Evolutionary conservation across 495 filamentous ascomycete species (phyloP), one percentile per base, ranked within the genome.

Genomic region (Penicillium goetzii): DNA sequence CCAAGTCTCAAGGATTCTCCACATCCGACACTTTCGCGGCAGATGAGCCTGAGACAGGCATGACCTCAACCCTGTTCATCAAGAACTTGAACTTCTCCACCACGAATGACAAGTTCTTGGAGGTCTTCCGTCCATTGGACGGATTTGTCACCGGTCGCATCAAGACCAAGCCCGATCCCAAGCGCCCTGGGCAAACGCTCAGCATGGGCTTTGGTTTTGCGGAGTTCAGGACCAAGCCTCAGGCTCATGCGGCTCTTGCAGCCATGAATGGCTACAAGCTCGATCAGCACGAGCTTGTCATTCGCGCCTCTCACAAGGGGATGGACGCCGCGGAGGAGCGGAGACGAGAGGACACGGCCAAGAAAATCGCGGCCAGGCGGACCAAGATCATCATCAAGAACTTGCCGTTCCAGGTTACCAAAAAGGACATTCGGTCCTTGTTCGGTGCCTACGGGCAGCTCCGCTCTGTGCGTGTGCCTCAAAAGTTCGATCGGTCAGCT

Each of bases 351-450:
- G 93, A 97, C 67, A 85, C 84, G 21, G 87, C 87, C 59, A 95
- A 92, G 81, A 92, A 90, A 73, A 72, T 85, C 17, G 85, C 88
- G 4, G 85, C 83, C 26, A 85, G 86, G 67, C 83, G 86, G 56
- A 97, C 93, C 34, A 97, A 98, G 81, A 88, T 99, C 68, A 90
- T 98, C 75, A 91, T 99, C 81, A 98, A 98, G 82, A 99, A 99
- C 80, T 78, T 99, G 72, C 95, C 95, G 10, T 99, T 99, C 80
- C 91, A 98, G 77, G 89, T 90, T 11, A 90, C 86, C 45, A 97
- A 96, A 82, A 93, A 95, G 72, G 96, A 99, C 68, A 81, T 99
- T 33, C 85, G 90, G 43, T 81, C 88, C 17, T 81, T 99, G 11
- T 92, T 99, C 74, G 87, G 90, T 50, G 82, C 90, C 19, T 99